phyloP scores from a whole-genome alignment of 2,329 filamentous ascomycete species.

The Penicillium freii region DNA sequence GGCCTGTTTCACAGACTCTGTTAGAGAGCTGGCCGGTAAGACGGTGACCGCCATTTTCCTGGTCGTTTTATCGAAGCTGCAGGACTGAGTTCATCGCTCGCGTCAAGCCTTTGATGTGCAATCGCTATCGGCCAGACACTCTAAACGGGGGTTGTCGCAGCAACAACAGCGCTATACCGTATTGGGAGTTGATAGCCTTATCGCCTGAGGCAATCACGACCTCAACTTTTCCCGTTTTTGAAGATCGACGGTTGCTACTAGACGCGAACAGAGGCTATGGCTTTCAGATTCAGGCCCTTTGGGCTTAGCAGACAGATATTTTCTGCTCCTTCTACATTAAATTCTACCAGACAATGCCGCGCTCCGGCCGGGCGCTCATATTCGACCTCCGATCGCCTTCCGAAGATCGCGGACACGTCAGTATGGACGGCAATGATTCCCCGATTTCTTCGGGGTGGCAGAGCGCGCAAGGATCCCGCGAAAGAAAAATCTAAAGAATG shows the following conservation, averaged over 20 bases:
- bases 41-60: slow-evolving; percentile 34
- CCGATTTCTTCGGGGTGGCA: slow-evolving; percentile 49
- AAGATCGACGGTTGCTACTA: background rate
- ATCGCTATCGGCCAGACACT: slow-evolving; percentile 20
- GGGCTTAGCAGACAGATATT: slow-evolving; percentile 12
- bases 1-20: slow-evolving; percentile 53
- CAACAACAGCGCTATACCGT: slow-evolving; percentile 28
- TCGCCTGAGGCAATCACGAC: slow-evolving; percentile 13
- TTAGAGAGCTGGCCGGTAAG: slow-evolving; percentile 31
- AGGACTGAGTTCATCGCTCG: slow-evolving; percentile 16
- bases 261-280: slow-evolving; percentile 16
- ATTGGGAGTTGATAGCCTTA: slow-evolving; percentile 14
- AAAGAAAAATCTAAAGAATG: slow-evolving; percentile 58
- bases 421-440: slow-evolving; percentile 72
- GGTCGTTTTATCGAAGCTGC: slow-evolving; percentile 15
- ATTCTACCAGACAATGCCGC: slow-evolving; percentile 4
- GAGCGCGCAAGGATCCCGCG: slow-evolving; percentile 33
- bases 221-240: slow-evolving; percentile 12
- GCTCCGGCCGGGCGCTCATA: slow-evolving; percentile 15
- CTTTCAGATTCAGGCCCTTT: slow-evolving; percentile 17
- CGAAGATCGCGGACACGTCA: slow-evolving; percentile 54
- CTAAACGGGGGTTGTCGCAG: slow-evolving; percentile 32
- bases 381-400: slow-evolving; percentile 24
- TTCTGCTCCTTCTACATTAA: background rate
- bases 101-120: slow-evolving; percentile 19